Percentiles rank a stretch among this genome's conserved stretches.
phyloP scores from a whole-genome alignment of 2,329 filamentous ascomycete species.

The Hawksworthiomyces lignivorus region DNA sequence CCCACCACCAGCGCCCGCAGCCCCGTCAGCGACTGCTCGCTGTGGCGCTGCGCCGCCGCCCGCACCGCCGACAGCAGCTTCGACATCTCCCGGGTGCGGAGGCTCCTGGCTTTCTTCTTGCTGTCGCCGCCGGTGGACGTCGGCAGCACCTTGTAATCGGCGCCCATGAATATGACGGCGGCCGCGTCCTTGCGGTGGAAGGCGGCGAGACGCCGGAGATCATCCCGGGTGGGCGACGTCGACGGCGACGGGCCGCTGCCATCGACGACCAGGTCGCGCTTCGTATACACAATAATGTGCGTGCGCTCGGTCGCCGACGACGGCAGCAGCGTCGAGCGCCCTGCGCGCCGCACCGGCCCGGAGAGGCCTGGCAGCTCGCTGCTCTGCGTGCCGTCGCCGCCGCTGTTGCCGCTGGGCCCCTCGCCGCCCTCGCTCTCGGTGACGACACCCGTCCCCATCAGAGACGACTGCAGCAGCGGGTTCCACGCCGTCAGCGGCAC shows the following conservation, averaged over 20 bases:
- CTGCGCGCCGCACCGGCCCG: slow-evolving; percentile 3
- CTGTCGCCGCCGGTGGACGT: slow-evolving; percentile 24
- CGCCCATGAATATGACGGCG: slow-evolving; percentile 24
- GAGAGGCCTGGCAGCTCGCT: slow-evolving; percentile 5
- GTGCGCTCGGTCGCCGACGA: slow-evolving; percentile 54
- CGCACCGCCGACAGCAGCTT: slow-evolving; percentile 42
- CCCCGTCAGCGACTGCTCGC: slow-evolving; percentile 61
- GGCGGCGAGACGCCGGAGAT: slow-evolving; percentile 19
- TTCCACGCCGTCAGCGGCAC: slow-evolving; percentile 86
- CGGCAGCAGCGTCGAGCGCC: background rate
- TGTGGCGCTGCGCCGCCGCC: slow-evolving; percentile 33
- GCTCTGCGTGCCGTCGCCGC: background rate
- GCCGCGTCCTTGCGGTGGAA: slow-evolving; percentile 36
- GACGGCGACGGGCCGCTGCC: background rate
- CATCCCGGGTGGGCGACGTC: slow-evolving; percentile 5
- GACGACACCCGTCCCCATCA: slow-evolving; percentile 44
- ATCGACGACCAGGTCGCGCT: slow-evolving; percentile 61
- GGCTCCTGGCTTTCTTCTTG: too few species aligned
- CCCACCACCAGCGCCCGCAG: slow-evolving; percentile 81
- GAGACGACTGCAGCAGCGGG: slow-evolving; percentile 72
- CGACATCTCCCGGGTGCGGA: slow-evolving; percentile 12
- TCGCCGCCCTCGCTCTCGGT: background rate
- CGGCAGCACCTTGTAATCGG: slow-evolving; percentile 37
- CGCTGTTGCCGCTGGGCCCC: background rate
- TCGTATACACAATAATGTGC: slow-evolving; percentile 84